These are phyloP conservation scores for Xylariomycetidae sp. DNA, from an alignment of 2,329 filamentous ascomycete genomes.

Conservation along the genomic window DNA sequence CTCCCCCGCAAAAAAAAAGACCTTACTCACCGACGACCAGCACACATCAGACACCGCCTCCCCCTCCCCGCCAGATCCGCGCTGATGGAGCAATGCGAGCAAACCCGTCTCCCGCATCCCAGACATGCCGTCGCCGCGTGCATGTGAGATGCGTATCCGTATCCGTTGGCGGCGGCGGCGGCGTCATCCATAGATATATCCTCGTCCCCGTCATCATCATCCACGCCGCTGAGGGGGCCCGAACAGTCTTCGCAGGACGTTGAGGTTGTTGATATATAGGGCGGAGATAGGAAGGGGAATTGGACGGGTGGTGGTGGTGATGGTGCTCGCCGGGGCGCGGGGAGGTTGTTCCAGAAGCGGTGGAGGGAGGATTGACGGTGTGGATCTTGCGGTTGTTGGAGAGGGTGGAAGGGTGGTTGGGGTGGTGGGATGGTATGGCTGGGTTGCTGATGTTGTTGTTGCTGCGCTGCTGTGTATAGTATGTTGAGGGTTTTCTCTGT, in stretches of 20 bases:
- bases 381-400: conserved; percentile 10
- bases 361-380: conserved; percentile 49
- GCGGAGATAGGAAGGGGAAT: conserved; percentile 4
- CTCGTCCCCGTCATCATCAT: conserved; percentile 32
- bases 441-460: conserved; percentile 17
- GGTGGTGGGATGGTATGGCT: conserved; percentile 5
- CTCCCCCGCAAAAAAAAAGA: too few relatives aligned
- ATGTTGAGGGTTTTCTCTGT: conserved; percentile 54
- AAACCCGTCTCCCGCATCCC: conserved; percentile 55
- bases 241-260: conserved; percentile 53
- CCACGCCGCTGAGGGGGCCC: conserved; percentile 14
- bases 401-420: neutral
- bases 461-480: conserved; percentile 51
- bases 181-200: conserved; percentile 26
- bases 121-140: too few relatives aligned
- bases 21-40: conserved; percentile 35
- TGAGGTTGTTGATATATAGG: conserved; percentile 18
- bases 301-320: conserved; percentile 13
- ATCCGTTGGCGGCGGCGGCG: conserved; percentile 31
- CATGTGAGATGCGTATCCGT: conserved; percentile 41
- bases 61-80: conserved; percentile 53
- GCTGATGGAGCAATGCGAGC: conserved; percentile 55
- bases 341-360: conserved; percentile 55
- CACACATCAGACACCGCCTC: conserved; percentile 49
- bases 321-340: conserved; percentile 23